These are phyloP conservation scores for Litchi chinensis DNA, from an alignment of 345 rosid species.

Conservation along the genomic window DNA sequence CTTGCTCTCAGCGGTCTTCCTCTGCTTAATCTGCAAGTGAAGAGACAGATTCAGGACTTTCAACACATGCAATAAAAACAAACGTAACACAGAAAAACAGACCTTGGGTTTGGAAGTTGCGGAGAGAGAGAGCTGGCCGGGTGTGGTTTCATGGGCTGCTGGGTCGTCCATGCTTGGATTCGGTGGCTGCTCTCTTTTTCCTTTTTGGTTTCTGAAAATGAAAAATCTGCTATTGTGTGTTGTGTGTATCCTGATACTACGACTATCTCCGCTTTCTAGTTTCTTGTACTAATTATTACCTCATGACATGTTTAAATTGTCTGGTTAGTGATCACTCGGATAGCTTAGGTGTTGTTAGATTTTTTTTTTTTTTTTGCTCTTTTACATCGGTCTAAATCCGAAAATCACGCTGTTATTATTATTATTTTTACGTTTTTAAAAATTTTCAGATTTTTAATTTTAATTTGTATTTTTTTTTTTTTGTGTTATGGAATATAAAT, in stretches of 20 bases:
- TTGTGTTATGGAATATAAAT: no score
- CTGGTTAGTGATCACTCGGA: background rate
- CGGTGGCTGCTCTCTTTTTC: no score
- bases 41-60: background rate
- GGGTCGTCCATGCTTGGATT: constrained; percentile 3
- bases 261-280: constrained; percentile 4
- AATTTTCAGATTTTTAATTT: no score
- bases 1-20: constrained; percentile 22
- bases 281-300: background rate
- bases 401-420: background rate
- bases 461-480: no score
- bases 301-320: background rate
- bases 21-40: constrained; percentile 14
- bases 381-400: background rate
- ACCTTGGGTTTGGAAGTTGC: background rate
- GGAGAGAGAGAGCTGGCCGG: background rate
- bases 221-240: background rate
- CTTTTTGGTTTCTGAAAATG: constrained; percentile 8
- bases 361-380: background rate
- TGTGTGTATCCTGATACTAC: background rate
- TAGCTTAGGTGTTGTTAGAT: background rate
- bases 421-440: background rate
- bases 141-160: constrained; percentile 5
- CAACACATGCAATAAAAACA: background rate
- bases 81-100: background rate